Conservation (phyloP, 164 flowering plant species). For the Chimonanthus salicifolius region DNA sequence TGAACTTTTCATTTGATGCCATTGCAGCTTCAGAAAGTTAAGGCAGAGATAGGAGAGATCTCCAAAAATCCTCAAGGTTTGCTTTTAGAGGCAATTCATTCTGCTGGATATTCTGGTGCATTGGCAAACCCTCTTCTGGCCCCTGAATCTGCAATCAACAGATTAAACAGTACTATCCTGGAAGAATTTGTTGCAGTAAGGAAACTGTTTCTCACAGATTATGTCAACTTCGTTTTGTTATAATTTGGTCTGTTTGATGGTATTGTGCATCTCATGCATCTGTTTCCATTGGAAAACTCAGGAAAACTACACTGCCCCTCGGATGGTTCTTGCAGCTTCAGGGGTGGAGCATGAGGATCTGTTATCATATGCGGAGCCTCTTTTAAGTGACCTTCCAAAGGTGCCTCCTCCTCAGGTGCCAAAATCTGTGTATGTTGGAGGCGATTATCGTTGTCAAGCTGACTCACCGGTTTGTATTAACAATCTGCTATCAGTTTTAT, state of each 20-base stretch:
- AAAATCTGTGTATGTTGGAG: conserved; percentile 68
- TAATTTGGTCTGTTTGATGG: not conserved
- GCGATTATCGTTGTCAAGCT: conserved; percentile 72
- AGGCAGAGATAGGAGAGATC: conserved; percentile 57
- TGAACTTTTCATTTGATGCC: conserved; percentile 2
- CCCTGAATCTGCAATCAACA: conserved; percentile 55
- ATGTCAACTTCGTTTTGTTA: not conserved
- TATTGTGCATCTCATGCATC: conserved; percentile 8
- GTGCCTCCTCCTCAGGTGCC: conserved; percentile 45
- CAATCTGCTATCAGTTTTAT: not conserved
- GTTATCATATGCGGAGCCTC: conserved; percentile 67
- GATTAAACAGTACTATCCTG: conserved; percentile 48
- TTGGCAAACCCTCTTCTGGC: conserved; percentile 75
- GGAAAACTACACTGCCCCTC: conserved; percentile 82
- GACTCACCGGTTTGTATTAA: conserved; percentile 59
- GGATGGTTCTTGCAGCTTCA: conserved; percentile 89
- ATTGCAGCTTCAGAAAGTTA: conserved; percentile 65
- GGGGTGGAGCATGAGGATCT: conserved; percentile 92
- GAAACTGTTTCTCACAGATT: not conserved
- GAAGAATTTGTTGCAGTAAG: conserved; percentile 82
- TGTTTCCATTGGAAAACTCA: conserved; percentile 22
- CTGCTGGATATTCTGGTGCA: conserved; percentile 82
- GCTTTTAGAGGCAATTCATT: conserved; percentile 85
- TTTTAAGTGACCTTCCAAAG: conserved; percentile 75
- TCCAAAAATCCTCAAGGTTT: conserved; percentile 74